Evolutionary conservation across 768 basidiomycete genomes (phyloP), one percentile per base, ranked within the genome.

Genomic region (Naganishia onofrii): DNA sequence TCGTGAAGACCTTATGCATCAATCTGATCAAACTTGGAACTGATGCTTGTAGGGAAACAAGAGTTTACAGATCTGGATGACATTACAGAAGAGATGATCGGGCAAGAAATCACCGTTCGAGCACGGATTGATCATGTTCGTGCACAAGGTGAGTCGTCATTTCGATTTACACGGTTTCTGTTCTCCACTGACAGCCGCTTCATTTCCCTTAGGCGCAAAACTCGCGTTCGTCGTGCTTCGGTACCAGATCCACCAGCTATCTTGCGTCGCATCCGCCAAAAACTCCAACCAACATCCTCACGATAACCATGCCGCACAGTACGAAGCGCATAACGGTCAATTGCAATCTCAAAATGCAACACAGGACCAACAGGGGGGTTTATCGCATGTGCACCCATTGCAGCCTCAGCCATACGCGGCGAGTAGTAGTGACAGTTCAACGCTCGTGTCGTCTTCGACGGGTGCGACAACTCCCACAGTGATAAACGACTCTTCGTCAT

Each of bases 101-200:
- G 84, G 5, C 26, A 91, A 76, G 85, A 84, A 3, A 88, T 96
- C 48, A 83, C 90, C 65, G 83, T 97, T 66, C 89, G 93, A 75
- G 93, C 92, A 10, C 87, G 95, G 64, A 85, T 98, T 54, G 91
- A 93, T 77, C 91, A 89, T 5, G 89, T 90, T 21, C 88, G 94
- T 56, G 89, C 89, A 0, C 89, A 93, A 79, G 91, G 80, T 79
- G 55, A 31, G 72, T 69, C 5, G 2, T 29, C 10, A 31, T 23
- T 48, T 21, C 12, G 31, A 2, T 2, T 17, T 15, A 57, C 28
- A 5, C 8, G 12, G 28, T 28, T 38, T 23, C 34, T 19, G 6
- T 7, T 13, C 32, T n/a, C 17, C 34, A 19, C n/a, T 21, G 19
- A 23, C 38, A 31, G 28, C 36, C 34, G 5, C 3, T 15, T 19